Conservation (phyloP, 345 rosid genomes). For the Acer saccharum region DNA sequence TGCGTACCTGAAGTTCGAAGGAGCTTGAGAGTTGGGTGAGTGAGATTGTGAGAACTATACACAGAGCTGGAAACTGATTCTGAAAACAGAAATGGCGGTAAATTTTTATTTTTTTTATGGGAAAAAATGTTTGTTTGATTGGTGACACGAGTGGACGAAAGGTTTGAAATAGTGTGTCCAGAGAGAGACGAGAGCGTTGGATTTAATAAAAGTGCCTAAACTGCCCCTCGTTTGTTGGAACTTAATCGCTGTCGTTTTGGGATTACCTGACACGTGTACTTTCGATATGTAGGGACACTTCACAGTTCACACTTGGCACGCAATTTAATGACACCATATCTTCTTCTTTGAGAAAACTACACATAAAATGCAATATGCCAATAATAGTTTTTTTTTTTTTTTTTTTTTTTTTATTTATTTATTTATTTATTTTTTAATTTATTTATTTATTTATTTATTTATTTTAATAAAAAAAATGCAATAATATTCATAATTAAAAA, state of each 20-base stretch:
- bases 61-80: not conserved
- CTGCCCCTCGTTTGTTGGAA: slow-evolving; percentile 12
- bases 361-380: too few species aligned
- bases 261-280: not conserved
- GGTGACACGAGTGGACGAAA: slow-evolving; percentile 50
- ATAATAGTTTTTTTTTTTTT: too few species aligned
- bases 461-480: too few species aligned
- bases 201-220: slow-evolving; percentile 2
- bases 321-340: slow-evolving; percentile 9
- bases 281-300: not conserved
- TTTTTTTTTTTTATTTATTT: too few species aligned
- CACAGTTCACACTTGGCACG: slow-evolving; percentile 11
- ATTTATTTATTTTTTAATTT: too few species aligned
- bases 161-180: slow-evolving; percentile 4
- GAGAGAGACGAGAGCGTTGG: not conserved
- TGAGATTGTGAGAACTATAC: too few species aligned
- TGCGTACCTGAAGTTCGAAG: slow-evolving; percentile 19
- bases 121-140: not conserved
- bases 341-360: too few species aligned
- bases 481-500: too few species aligned
- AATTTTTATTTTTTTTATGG: not conserved
- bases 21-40: not conserved
- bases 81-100: slow-evolving; percentile 44
- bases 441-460: too few species aligned
- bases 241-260: not conserved